These are phyloP conservation scores for Diaporthe ilicicola DNA, from an alignment of 2,329 filamentous ascomycete genomes.

Conservation along the genomic window DNA sequence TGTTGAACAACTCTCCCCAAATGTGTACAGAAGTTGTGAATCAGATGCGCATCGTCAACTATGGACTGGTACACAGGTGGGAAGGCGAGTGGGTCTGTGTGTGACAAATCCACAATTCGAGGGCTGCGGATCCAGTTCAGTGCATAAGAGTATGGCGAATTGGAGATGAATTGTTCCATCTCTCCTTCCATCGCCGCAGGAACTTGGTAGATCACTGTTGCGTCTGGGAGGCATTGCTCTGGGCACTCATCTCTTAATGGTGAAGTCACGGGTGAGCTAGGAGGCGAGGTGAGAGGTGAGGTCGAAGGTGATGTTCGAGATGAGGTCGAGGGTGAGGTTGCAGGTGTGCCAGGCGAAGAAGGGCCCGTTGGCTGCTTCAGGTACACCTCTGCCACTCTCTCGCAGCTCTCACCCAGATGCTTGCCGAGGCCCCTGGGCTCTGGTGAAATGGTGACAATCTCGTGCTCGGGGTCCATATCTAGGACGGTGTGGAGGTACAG, in stretches of 20 bases:
- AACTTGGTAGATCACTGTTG: too few species aligned
- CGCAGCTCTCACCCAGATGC: constrained; percentile 45
- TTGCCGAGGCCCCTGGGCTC: constrained; percentile 3
- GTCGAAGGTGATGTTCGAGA: constrained; percentile 4
- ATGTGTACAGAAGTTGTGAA: constrained; percentile 44
- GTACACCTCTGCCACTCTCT: constrained; percentile 46
- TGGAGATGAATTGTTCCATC: constrained; percentile 42
- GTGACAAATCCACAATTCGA: constrained; percentile 31
- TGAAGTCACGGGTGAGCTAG: constrained; percentile 14
- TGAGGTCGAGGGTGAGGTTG: not conserved
- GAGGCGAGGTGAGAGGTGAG: not conserved
- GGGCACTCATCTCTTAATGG: not conserved
- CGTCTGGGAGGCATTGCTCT: too few species aligned
- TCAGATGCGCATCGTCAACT: constrained; percentile 43
- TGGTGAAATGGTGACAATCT: constrained; percentile 40
- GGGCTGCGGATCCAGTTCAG: constrained; percentile 42
- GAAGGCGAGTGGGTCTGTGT: constrained; percentile 38
- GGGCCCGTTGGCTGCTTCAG: not conserved
- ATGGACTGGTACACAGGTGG: constrained; percentile 37
- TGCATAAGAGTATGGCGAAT: constrained; percentile 43
- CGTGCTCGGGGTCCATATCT: constrained; percentile 51
- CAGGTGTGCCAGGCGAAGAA: constrained; percentile 1
- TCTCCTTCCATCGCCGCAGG: constrained; percentile 39
- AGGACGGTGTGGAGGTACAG: constrained; percentile 46
- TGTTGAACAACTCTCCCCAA: constrained; percentile 46